phyloP scores from a whole-genome alignment of 2,329 filamentous ascomycete genomes.

The Aspergillus ochraceus region DNA sequence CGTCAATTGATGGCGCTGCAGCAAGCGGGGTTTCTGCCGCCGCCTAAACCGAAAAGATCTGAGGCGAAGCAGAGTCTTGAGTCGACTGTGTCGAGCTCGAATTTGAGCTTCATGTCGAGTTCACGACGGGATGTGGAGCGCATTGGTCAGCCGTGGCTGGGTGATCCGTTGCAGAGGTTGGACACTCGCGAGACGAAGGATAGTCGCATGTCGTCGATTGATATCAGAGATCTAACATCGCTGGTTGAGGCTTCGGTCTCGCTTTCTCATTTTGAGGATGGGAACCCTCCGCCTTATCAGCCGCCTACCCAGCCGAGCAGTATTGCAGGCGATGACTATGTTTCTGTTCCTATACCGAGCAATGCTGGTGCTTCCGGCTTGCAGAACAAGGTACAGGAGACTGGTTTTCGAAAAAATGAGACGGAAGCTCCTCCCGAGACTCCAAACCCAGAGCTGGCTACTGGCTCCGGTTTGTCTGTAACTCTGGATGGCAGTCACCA shows the following conservation, averaged over 20 bases:
- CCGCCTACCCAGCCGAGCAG: conserved; percentile 3
- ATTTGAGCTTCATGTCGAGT: conserved; percentile 28
- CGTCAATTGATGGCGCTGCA: conserved; percentile 32
- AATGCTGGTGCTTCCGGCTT: background rate
- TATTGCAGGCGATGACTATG: background rate
- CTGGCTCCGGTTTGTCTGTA: background rate
- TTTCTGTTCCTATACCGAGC: background rate
- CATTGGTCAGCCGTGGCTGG: conserved; percentile 40
- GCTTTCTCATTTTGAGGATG: conserved; percentile 24
- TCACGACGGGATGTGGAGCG: conserved; percentile 36
- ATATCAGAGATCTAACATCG: conserved; percentile 34
- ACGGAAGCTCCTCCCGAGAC: background rate
- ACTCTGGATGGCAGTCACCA: background rate
- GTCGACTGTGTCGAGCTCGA: conserved; percentile 15
- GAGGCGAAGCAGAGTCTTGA: conserved; percentile 25
- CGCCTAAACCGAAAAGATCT: conserved; percentile 17
- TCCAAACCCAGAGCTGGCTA: background rate
- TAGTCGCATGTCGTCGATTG: conserved; percentile 27
- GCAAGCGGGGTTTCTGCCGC: conserved; percentile 31
- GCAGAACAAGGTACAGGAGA: background rate
- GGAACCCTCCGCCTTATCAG: conserved; percentile 22
- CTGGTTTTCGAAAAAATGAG: background rate
- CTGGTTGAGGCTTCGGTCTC: conserved; percentile 35
- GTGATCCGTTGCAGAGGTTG: conserved; percentile 23
- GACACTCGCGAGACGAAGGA: conserved; percentile 16